Evolutionary conservation across 106 monocot genomes (phyloP), one percentile per base, ranked within the genome.

Genomic region (Dendrobium officinale): DNA sequence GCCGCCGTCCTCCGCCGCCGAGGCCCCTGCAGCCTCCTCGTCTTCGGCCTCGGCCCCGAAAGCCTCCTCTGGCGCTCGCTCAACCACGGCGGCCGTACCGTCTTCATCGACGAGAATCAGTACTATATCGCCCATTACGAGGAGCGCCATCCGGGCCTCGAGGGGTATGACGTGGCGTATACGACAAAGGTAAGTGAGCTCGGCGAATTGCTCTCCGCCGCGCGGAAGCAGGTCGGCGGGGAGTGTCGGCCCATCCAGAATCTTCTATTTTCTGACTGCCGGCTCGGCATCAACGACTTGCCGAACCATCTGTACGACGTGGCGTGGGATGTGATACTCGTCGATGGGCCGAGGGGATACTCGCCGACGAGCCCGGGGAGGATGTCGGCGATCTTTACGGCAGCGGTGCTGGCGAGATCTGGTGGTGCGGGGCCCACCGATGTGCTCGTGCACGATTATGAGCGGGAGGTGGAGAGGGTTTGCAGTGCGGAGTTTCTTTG

Each of bases 251-350:
- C 94, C 2, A 87, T 94, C 11, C 94, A 94, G 81, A 90, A 97
- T 77, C 87, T 97, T 4, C 82, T 94, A 29, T 92, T 92, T 84
- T 97, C 94, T n/a, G 94, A 94, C 58, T 97, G 96, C 82, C 67
- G 82, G 29, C 88, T 97, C 13, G 96, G 81, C 55, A 88, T 97
- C 55, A 92, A 92, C 85, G 94, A 94, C 79, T 78, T 97, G 37
- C 96, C 96, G 64, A 92, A 97, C 82, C 84, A 92, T n/a, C 80
- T 97, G 54, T 97, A 97, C 90, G 88, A 90, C 22, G 89, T 92
- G n/a, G 59, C 81, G 0, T 97, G 96, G 96, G 96, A 97, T 77
- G 87, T 94, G 19, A 89, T 97, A 43, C 59, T 97, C 4, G 87
- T 97, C 5, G 96, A 97, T 61, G 96, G 94, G n/a, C 96, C 96